phyloP scores from a whole-genome alignment of 202 grass and related monocot species.

The Saccharum hybrid region DNA sequence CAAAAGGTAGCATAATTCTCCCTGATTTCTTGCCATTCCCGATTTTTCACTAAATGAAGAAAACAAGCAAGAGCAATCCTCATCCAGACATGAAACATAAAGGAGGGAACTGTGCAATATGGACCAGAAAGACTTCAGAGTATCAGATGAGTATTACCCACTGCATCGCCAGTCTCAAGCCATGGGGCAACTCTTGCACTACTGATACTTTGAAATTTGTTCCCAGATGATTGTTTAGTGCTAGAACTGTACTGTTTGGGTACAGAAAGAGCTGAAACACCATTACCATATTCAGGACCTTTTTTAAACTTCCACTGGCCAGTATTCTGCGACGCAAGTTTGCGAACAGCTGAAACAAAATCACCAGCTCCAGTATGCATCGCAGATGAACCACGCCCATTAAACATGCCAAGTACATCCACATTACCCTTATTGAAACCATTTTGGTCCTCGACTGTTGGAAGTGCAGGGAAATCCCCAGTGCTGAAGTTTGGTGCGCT shows the following conservation, averaged over 20 bases:
- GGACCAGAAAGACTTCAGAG: conserved; percentile 24
- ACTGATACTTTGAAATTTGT: conserved; percentile 69
- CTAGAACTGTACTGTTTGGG: conserved; percentile 60
- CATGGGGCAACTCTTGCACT: conserved; percentile 64
- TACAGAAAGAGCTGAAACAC: conserved; percentile 58
- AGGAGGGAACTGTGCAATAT: conserved; percentile 4
- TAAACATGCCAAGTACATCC: conserved; percentile 51
- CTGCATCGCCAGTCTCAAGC: conserved; percentile 98
- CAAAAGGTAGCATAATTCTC: neutral
- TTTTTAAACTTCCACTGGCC: conserved; percentile 70
- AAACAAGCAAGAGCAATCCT: neutral
- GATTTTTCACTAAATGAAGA: neutral
- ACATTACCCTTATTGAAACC: conserved; percentile 58
- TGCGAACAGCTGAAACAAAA: conserved; percentile 90
- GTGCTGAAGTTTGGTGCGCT: conserved; percentile 72
- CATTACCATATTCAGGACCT: conserved; percentile 57
- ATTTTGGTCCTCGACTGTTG: conserved; percentile 66
- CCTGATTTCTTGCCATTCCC: neutral
- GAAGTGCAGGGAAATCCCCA: conserved; percentile 83
- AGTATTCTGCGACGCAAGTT: conserved; percentile 67
- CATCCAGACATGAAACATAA: conserved; percentile 7
- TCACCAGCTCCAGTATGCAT: conserved; percentile 63
- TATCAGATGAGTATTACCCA: conserved; percentile 70
- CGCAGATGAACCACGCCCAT: conserved; percentile 44
- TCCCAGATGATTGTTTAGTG: conserved; percentile 63